Evolutionary conservation across 768 basidiomycete genomes (phyloP).

Genomic region (Solioccasus polychromus): DNA sequence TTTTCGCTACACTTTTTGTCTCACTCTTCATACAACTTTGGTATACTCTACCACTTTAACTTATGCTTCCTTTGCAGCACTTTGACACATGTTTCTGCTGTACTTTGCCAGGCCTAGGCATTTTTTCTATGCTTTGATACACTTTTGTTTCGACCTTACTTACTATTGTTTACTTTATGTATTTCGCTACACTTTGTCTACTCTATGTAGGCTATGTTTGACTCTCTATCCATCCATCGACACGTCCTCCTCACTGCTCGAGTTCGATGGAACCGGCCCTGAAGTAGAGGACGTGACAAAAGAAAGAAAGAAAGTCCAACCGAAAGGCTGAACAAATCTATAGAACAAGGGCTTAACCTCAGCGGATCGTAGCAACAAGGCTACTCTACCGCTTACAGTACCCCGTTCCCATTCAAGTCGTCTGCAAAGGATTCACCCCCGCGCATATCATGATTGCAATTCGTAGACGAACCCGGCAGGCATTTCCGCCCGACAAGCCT

Average conservation of each 20-base stretch:
- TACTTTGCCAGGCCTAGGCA: too few species aligned
- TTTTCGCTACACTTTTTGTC: too few species aligned
- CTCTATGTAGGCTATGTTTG: too few species aligned
- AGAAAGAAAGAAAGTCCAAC: slow-evolving; percentile 6
- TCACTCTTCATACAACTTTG: too few species aligned
- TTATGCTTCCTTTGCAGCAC: too few species aligned
- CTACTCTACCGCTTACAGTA: slow-evolving; percentile 77
- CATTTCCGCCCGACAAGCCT: slow-evolving; percentile 53
- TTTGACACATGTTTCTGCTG: too few species aligned
- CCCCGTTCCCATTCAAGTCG: slow-evolving; percentile 73
- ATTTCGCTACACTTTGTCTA: too few species aligned
- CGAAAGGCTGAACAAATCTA: slow-evolving; percentile 58
- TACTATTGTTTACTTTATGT: too few species aligned
- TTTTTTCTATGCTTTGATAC: too few species aligned
- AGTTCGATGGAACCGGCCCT: slow-evolving; percentile 4
- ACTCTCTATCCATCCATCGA: too few species aligned
- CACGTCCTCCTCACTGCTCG: background rate
- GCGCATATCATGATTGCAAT: slow-evolving; percentile 65
- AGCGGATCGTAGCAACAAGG: slow-evolving; percentile 77
- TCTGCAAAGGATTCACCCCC: slow-evolving; percentile 78
- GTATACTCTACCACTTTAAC: too few species aligned
- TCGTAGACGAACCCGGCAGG: slow-evolving; percentile 37
- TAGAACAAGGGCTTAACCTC: slow-evolving; percentile 73
- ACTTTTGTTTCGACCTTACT: too few species aligned
- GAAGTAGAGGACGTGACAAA: background rate